A percentile compares a stretch with the other conserved stretches of the same genome.
Evolutionary conservation across 2,329 filamentous ascomycete species (phyloP).

Genomic region (Chrysoporthe cubensis): DNA sequence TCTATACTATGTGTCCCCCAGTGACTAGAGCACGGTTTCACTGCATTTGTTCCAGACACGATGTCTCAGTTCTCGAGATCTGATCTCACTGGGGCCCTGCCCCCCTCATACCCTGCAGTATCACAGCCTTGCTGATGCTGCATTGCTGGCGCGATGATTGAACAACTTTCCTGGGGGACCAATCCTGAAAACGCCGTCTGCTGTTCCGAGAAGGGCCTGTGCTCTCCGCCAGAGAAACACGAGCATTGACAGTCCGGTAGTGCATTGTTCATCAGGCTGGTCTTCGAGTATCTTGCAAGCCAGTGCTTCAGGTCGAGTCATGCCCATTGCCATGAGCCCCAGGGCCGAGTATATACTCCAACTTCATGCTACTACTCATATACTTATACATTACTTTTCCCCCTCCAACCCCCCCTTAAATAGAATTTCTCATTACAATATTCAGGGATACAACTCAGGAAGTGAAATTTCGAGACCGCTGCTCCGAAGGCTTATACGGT

Average conservation of each 20-base stretch:
- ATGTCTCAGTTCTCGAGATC: background rate
- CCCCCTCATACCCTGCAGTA: background rate
- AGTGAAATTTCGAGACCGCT: background rate
- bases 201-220: no score
- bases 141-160: background rate
- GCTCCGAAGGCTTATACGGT: conserved; percentile 19
- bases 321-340: no score
- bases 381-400: background rate
- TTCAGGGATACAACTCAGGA: background rate
- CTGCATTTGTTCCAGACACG: background rate
- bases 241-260: no score
- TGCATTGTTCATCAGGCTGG: no score
- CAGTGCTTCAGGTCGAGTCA: background rate
- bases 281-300: background rate
- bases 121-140: background rate
- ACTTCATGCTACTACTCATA: background rate
- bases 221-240: no score
- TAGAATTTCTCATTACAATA: background rate
- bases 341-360: background rate
- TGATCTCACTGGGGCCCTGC: background rate
- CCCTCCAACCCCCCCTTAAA: background rate
- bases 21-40: background rate
- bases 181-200: no score
- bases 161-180: background rate
- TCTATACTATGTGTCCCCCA: background rate